These are phyloP conservation scores for Venturia nashicola DNA, from an alignment of 2,329 filamentous ascomycete genomes.

Conservation along the genomic window DNA sequence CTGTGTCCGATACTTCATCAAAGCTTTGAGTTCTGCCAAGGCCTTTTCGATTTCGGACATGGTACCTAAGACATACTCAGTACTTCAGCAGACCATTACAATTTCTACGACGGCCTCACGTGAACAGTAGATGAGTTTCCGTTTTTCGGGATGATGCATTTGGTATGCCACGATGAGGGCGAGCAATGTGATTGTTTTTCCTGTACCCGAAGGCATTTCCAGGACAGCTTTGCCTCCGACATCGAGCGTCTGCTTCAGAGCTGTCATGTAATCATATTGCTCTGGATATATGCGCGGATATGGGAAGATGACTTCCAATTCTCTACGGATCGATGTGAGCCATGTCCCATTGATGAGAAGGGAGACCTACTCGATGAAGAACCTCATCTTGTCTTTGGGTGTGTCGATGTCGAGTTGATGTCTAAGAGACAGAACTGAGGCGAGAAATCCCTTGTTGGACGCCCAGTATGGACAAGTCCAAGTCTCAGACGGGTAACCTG, in stretches of 20 bases:
- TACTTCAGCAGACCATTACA: not conserved
- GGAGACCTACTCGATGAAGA: conserved; percentile 54
- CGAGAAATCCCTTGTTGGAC: not conserved
- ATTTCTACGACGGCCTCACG: conserved; percentile 35
- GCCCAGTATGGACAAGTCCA: not conserved
- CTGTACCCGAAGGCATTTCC: conserved; percentile 98
- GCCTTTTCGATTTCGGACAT: conserved; percentile 99
- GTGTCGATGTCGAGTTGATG: not conserved
- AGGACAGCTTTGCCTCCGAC: conserved; percentile 88
- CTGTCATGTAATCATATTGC: conserved; percentile 59
- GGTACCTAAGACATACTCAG: conserved; percentile 44
- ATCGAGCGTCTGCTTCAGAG: conserved; percentile 82
- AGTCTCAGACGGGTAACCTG: not conserved
- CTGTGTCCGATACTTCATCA: conserved; percentile 90
- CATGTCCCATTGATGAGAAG: not conserved
- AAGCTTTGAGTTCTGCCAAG: conserved; percentile 71
- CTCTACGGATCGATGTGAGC: conserved; percentile 30
- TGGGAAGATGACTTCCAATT: conserved; percentile 60
- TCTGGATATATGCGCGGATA: conserved; percentile 61
- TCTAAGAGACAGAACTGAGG: not conserved
- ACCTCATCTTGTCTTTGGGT: conserved; percentile 56
- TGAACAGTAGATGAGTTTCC: conserved; percentile 97
- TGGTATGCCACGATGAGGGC: conserved; percentile 97
- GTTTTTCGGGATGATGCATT: conserved; percentile 79
- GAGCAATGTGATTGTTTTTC: conserved; percentile 89